A percentile compares a stretch with the other conserved stretches of the same genome.
phyloP scores from a whole-genome alignment of 139 green algal genomes.

The Nannochloris sp. region DNA sequence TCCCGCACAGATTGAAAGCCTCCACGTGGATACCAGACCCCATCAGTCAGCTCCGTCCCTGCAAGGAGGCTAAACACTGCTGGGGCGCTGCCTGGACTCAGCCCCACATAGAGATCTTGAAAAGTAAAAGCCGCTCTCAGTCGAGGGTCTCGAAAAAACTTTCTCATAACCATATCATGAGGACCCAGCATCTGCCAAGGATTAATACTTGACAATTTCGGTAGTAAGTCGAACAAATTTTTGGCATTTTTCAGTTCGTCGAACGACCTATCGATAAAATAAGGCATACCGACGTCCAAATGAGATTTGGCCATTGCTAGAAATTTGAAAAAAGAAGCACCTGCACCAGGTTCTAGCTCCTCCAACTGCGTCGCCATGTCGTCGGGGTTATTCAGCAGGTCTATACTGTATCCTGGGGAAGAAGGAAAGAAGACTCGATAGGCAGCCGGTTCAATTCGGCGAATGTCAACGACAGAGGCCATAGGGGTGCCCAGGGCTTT shows the following conservation, averaged over 20 bases:
- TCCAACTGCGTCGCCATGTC: slow-evolving; percentile 74
- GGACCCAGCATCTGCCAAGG: slow-evolving; percentile 54
- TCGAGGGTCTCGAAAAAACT: slow-evolving; percentile 56
- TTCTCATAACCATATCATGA: slow-evolving; percentile 50
- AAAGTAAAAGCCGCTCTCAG: slow-evolving; percentile 68
- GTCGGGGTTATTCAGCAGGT: slow-evolving; percentile 71
- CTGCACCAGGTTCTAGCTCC: slow-evolving; percentile 55
- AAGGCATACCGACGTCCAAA: slow-evolving; percentile 44
- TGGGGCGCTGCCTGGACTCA: slow-evolving; percentile 70
- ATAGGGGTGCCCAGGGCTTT: slow-evolving; percentile 45
- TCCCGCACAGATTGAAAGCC: slow-evolving; percentile 65
- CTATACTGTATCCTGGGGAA: slow-evolving; percentile 26
- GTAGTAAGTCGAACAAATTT: slow-evolving; percentile 40
- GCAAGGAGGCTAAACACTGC: slow-evolving; percentile 76
- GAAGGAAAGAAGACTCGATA: slow-evolving; percentile 74
- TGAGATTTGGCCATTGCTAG: slow-evolving; percentile 30
- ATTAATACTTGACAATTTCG: slow-evolving; percentile 50
- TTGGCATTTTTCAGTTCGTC: slow-evolving; percentile 35
- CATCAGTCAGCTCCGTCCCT: slow-evolving; percentile 81
- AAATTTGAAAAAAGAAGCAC: slow-evolving; percentile 45
- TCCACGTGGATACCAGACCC: slow-evolving; percentile 72
- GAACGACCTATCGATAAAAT: slow-evolving; percentile 77
- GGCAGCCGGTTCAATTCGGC: slow-evolving; percentile 42
- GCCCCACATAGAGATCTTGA: slow-evolving; percentile 81
- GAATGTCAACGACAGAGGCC: slow-evolving; percentile 30